Percentiles rank a stretch among this genome's conserved stretches.
Conservation (phyloP, 441 rosid genomes). For the Iberis amara region DNA sequence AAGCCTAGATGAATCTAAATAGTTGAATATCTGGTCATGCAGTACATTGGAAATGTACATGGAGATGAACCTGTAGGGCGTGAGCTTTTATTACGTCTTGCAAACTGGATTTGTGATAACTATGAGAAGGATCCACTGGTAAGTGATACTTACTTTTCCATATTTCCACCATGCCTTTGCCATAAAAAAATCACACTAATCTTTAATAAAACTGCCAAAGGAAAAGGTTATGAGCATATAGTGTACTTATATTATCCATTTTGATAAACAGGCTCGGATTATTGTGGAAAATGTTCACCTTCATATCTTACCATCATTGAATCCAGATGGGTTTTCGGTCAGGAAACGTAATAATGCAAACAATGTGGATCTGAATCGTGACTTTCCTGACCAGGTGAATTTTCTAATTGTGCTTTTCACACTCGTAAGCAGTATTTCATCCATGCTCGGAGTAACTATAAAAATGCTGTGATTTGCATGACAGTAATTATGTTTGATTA, state of each 20-base stretch:
- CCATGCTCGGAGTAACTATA: constrained; percentile 3
- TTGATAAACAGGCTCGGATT: constrained; percentile 51
- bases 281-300: constrained; percentile 84
- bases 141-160: constrained; percentile 12
- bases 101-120: constrained; percentile 93
- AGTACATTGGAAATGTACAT: constrained; percentile 93
- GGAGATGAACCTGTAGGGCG: constrained; percentile 97
- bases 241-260: constrained; percentile 18
- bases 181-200: not conserved
- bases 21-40: constrained; percentile 30
- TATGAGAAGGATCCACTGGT: constrained; percentile 74
- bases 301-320: constrained; percentile 89
- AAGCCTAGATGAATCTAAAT: constrained; percentile 12
- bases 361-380: constrained; percentile 83
- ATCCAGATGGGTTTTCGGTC: constrained; percentile 85
- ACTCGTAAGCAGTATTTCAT: constrained; percentile 11
- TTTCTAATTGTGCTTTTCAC: constrained; percentile 17
- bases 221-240: not conserved
- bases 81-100: constrained; percentile 69
- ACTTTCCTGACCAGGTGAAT: constrained; percentile 96
- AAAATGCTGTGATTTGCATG: not conserved
- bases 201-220: not conserved
- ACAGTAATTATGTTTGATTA: too few species aligned
- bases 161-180: not conserved
- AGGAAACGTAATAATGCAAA: constrained; percentile 81